Conservation (phyloP, 306 rosid species). For the Casuarina cunninghamiana region DNA sequence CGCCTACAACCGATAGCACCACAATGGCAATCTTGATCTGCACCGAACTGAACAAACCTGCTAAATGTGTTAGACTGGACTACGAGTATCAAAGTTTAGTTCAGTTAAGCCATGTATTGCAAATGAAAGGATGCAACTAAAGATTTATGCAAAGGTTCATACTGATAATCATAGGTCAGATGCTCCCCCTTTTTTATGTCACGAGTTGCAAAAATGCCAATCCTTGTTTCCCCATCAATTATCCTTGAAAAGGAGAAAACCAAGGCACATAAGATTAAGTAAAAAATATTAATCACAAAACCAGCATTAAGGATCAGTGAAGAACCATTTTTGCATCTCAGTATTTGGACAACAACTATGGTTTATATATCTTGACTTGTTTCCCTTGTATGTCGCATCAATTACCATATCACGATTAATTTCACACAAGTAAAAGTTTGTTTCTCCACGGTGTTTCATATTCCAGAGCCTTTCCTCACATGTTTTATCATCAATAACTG, state of each 20-base stretch:
- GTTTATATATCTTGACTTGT: conserved; percentile 93
- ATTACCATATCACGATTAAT: conserved; percentile 97
- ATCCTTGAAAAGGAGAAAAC: conserved; percentile 54
- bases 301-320: conserved; percentile 30
- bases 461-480: conserved; percentile 97
- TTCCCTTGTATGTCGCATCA: conserved; percentile 96
- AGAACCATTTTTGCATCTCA: conserved; percentile 97
- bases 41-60: conserved; percentile 99
- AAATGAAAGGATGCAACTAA: conserved; percentile 22
- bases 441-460: conserved; percentile 95
- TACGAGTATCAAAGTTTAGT: background rate
- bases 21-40: conserved; percentile 99
- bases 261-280: conserved; percentile 27
- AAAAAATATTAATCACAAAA: conserved; percentile 15
- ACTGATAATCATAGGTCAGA: conserved; percentile 96
- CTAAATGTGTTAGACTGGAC: conserved; percentile 57
- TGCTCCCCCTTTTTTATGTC: conserved; percentile 83
- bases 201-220: conserved; percentile 81
- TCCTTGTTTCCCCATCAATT: conserved; percentile 90
- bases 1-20: conserved; percentile 82
- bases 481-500: conserved; percentile 92
- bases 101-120: background rate
- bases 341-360: conserved; percentile 99
- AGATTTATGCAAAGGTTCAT: conserved; percentile 43
- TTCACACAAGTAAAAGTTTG: conserved; percentile 94